Evolutionary conservation across 2,329 filamentous ascomycete genomes (phyloP).

Genomic region (Cordyceps militaris): DNA sequence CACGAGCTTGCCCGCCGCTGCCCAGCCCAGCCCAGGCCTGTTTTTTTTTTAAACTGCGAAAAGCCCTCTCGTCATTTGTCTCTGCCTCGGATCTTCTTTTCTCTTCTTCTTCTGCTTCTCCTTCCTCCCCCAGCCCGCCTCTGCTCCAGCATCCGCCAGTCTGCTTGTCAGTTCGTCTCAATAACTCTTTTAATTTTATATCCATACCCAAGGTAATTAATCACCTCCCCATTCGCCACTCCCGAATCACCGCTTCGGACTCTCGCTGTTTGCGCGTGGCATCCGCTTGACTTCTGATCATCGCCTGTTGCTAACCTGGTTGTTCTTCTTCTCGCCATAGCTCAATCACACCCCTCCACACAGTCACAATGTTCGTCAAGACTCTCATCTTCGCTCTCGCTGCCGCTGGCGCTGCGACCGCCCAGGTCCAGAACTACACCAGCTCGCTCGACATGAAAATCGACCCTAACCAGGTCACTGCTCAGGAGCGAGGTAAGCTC

Average conservation of each 20-base stretch:
- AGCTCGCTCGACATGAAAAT: slow-evolving; percentile 36
- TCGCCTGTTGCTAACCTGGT: not conserved
- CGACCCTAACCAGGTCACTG: slow-evolving; percentile 29
- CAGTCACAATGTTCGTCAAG: slow-evolving; percentile 35
- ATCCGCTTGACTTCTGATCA: not conserved
- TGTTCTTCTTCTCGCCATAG: not conserved
- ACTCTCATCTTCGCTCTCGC: slow-evolving; percentile 38
- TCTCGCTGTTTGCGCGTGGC: not conserved
- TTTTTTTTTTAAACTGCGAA: slow-evolving; percentile 12
- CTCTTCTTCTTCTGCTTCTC: not conserved
- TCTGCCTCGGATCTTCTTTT: slow-evolving; percentile 6
- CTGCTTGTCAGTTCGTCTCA: slow-evolving; percentile 4
- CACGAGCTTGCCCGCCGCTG: slow-evolving; percentile 5
- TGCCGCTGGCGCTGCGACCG: slow-evolving; percentile 33
- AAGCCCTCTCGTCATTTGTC: slow-evolving; percentile 6
- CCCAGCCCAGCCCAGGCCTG: not conserved
- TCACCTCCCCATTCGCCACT: not conserved
- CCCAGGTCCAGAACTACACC: slow-evolving; percentile 38
- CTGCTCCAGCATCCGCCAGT: slow-evolving; percentile 9
- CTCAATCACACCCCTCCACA: slow-evolving; percentile 9
- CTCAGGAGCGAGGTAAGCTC: slow-evolving; percentile 33
- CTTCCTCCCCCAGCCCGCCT: slow-evolving; percentile 12
- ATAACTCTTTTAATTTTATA: slow-evolving; percentile 6
- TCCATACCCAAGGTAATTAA: slow-evolving; percentile 7
- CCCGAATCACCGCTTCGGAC: not conserved